Evolutionary conservation across 495 filamentous ascomycete species (phyloP), one percentile per base, ranked within the genome.

Genomic region (Penicillium diatomitis): DNA sequence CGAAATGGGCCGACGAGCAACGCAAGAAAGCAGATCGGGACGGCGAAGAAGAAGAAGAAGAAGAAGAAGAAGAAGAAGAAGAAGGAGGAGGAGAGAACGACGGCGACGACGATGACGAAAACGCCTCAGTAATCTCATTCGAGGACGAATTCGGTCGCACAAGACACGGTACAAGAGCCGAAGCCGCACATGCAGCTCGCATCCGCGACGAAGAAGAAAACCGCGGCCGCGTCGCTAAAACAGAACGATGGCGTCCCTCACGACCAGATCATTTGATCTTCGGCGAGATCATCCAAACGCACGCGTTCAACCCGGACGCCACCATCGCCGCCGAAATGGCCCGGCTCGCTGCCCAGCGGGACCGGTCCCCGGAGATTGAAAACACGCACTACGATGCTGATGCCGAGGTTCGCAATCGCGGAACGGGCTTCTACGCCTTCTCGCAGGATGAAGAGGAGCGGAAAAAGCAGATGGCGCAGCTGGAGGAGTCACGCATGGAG

Each of bases 361-460:
- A 96, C 63, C 74, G 81, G 30, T 80, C 78, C 41, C 62, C 79
- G 8, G 95, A 89, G 41, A 89, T 89, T 20, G 80, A 81, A 8
- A 76, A 82, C 41, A 68, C 68, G 63, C 94, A 97, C 63, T 98
- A 96, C 66, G 84, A 96, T 67, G 87, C 88, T 0, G 77, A 72
- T 49, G 72, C 68, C 46, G 92, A 97, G 74, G 82, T 92, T 32
- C 72, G 92, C 44, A 87, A 80, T 36, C 91, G 90, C 60, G 94
- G 92, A 0, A 85, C 86, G 5, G 94, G 89, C 0, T 98, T 96
- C 62, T 96, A 90, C 63, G 75, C 77, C 32, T 97, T 98, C 60
- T 85, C 82, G 29, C 73, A 67, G 52, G 84, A 95, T 63, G 79
- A 79, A 58, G 79, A 69, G 44, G 68, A 68, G 47, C 70, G 92